phyloP scores from a whole-genome alignment of 2,329 filamentous ascomycete species.

The Phaeosphaeria sp. region DNA sequence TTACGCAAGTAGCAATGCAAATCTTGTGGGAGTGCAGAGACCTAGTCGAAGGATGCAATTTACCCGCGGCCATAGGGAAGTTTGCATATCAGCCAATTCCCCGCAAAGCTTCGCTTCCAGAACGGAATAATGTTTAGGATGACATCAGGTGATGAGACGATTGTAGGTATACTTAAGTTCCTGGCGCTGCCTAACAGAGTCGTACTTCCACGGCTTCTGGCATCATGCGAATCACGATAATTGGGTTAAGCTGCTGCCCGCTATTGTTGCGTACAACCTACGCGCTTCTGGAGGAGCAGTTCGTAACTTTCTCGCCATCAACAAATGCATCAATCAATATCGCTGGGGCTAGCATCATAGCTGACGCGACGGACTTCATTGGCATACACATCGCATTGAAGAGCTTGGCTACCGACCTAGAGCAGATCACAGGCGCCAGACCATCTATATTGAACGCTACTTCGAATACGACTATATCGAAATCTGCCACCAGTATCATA shows the following conservation, averaged over 20 bases:
- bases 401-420: constrained; percentile 21
- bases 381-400: constrained; percentile 23
- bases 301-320: constrained; percentile 14
- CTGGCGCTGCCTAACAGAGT: not conserved
- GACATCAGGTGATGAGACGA: not conserved
- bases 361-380: constrained; percentile 17
- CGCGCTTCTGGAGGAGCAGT: constrained; percentile 23
- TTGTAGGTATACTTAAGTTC: not conserved
- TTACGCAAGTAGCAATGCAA: not conserved
- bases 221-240: not conserved
- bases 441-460: constrained; percentile 9
- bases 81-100: not conserved
- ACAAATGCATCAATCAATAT: constrained; percentile 15
- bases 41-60: not conserved
- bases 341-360: constrained; percentile 15
- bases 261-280: not conserved
- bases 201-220: not conserved
- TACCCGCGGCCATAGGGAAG: not conserved
- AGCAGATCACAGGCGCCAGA: constrained; percentile 20
- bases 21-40: not conserved
- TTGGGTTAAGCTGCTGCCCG: not conserved
- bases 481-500: constrained; percentile 7
- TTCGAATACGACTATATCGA: not conserved
- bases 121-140: not conserved
- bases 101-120: not conserved